A percentile compares a stretch with the other conserved stretches of the same genome.
phyloP scores from a whole-genome alignment of 352 stramenopile genomes.

The Phytophthora meadii region DNA sequence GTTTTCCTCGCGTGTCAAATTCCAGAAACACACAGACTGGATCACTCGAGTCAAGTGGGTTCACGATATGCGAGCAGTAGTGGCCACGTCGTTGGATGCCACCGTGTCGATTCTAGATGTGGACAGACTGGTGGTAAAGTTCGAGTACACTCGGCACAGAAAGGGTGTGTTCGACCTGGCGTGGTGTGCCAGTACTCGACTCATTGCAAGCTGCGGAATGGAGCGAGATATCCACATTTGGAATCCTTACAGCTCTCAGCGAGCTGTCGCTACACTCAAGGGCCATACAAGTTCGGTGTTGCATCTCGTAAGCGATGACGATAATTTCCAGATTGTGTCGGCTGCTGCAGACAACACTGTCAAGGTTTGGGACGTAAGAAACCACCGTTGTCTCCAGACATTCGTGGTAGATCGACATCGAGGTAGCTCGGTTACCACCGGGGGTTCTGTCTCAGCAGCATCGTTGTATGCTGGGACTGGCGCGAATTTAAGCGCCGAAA shows the following conservation, averaged over 20 bases:
- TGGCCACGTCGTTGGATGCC: slow-evolving; percentile 81
- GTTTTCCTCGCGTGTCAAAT: slow-evolving; percentile 73
- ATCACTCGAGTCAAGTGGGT: slow-evolving; percentile 88
- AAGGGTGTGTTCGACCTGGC: slow-evolving; percentile 86
- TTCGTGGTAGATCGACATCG: slow-evolving; percentile 62
- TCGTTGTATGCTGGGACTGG: slow-evolving; percentile 45
- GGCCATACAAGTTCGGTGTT: slow-evolving; percentile 80
- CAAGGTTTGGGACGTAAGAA: slow-evolving; percentile 87
- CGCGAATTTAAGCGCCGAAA: slow-evolving; percentile 46
- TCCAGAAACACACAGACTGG: slow-evolving; percentile 87
- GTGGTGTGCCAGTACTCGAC: slow-evolving; percentile 75
- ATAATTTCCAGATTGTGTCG: slow-evolving; percentile 88
- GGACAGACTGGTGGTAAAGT: slow-evolving; percentile 80
- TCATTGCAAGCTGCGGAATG: slow-evolving; percentile 86
- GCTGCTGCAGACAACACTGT: slow-evolving; percentile 84
- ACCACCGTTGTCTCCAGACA: slow-evolving; percentile 82
- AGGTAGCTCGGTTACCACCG: slow-evolving; percentile 7
- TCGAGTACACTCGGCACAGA: slow-evolving; percentile 83
- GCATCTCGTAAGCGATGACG: slow-evolving; percentile 80
- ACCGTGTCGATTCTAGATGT: slow-evolving; percentile 87
- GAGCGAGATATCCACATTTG: slow-evolving; percentile 89
- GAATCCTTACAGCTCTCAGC: slow-evolving; percentile 90
- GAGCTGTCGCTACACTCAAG: slow-evolving; percentile 71
- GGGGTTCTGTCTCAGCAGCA: slow-evolving; percentile 6
- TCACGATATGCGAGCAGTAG: slow-evolving; percentile 77